These are phyloP conservation scores for Taphrina pruni DNA, from an alignment of 1,139 yeast species.

Conservation along the genomic window DNA sequence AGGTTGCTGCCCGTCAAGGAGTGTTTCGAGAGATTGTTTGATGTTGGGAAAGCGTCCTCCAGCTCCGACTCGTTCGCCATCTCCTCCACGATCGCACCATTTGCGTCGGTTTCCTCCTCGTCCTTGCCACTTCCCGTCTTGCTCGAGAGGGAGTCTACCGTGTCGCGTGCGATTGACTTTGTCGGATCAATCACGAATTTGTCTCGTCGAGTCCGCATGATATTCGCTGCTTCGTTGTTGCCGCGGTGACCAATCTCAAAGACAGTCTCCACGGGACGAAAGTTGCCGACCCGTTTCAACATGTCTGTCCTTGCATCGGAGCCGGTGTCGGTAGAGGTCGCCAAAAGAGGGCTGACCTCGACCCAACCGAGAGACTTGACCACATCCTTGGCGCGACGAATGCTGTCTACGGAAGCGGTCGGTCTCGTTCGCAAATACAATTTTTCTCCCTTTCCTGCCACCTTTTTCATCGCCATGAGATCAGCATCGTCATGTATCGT, in stretches of 20 bases:
- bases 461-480: constrained; percentile 66
- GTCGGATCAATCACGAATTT: constrained; percentile 68
- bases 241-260: constrained; percentile 68
- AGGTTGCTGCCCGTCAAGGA: constrained; percentile 45
- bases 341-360: constrained; percentile 68
- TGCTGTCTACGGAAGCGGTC: constrained; percentile 82
- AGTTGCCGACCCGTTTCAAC: constrained; percentile 69
- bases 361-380: constrained; percentile 84
- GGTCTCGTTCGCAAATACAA: constrained; percentile 83
- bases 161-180: constrained; percentile 7
- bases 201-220: constrained; percentile 83
- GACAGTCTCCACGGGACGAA: constrained; percentile 83
- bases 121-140: background rate
- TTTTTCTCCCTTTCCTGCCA: constrained; percentile 85
- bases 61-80: constrained; percentile 51
- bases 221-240: constrained; percentile 70
- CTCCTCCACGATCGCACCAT: constrained; percentile 43
- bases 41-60: constrained; percentile 47
- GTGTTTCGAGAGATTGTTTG: constrained; percentile 21
- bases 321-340: constrained; percentile 46
- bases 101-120: constrained; percentile 50
- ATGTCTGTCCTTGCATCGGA: constrained; percentile 77
- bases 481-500: constrained; percentile 73
- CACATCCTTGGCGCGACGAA: constrained; percentile 82
- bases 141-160: background rate